Percentiles rank a stretch among this genome's conserved stretches.
Evolutionary conservation across 495 filamentous ascomycete genomes (phyloP).

Genomic region (Xanthoparmelia taractica): DNA sequence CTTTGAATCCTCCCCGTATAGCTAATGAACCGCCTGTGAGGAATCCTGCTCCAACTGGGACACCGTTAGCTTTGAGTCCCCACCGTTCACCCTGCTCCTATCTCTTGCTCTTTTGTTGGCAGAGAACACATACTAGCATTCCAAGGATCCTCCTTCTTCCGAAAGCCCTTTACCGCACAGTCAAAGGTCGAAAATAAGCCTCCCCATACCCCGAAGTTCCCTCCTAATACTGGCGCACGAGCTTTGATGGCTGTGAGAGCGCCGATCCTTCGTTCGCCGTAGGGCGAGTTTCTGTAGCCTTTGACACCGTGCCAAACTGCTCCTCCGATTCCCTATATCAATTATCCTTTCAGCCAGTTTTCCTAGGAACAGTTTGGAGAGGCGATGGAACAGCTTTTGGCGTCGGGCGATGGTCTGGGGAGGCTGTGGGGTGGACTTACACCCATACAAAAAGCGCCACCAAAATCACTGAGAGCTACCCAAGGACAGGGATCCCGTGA

Average conservation of each 20-base stretch:
- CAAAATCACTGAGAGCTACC: slow-evolving; percentile 94
- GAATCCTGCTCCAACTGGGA: slow-evolving; percentile 76
- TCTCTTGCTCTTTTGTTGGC: slow-evolving; percentile 9
- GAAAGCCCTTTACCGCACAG: slow-evolving; percentile 91
- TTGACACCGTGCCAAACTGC: slow-evolving; percentile 98
- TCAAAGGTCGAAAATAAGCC: slow-evolving; percentile 91
- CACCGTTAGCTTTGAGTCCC: slow-evolving; percentile 2
- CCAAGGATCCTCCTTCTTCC: slow-evolving; percentile 96
- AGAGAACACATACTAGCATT: slow-evolving; percentile 65
- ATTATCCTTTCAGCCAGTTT: not conserved
- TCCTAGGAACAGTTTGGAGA: not conserved
- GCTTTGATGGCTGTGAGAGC: slow-evolving; percentile 96
- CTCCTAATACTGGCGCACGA: slow-evolving; percentile 87
- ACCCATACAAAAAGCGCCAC: slow-evolving; percentile 95
- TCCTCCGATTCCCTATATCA: slow-evolving; percentile 72
- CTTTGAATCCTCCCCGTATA: slow-evolving; percentile 78
- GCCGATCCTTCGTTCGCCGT: slow-evolving; percentile 92
- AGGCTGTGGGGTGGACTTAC: slow-evolving; percentile 45
- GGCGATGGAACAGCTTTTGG: not conserved
- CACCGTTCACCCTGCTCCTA: not conserved
- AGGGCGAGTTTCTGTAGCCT: slow-evolving; percentile 80
- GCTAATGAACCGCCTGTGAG: slow-evolving; percentile 91
- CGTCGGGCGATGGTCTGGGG: slow-evolving; percentile 8
- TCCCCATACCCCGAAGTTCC: slow-evolving; percentile 97
- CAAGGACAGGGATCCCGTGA: slow-evolving; percentile 92